Base-by-base conservation (phyloP, 805 yeast species). In the Starmerella sp. region DNA sequence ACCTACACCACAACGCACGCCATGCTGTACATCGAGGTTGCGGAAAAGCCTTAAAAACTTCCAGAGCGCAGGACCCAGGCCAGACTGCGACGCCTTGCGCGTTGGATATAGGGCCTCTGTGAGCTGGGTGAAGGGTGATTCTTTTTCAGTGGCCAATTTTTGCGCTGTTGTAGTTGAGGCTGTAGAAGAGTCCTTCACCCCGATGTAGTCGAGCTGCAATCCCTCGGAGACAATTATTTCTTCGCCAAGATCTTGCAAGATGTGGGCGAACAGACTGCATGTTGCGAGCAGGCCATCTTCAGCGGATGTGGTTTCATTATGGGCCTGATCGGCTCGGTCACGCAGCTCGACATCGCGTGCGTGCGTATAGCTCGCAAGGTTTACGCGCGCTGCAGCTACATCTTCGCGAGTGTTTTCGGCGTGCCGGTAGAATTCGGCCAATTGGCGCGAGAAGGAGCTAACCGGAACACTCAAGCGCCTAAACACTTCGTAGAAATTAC, bases 251-350 rank as follows among this genome's bases (percentile, higher is more conserved):
- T 83, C 79, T 3, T 79, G 77, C 39, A 87, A 65, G 29, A 84
- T 73, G 37, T 81, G 77, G 1, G 90, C 75, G 64, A 86, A 86
- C 65, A 86, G 84, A 1, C 90, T 91, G 70, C 93, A 85, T 47
- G 86, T 78, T 0, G 95, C 95, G 1, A 90, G 85, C 4, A 86
- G 84, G 60, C 84, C 89, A 68, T 86, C 95, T 61, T 83, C 84
- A 57, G 81, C 83, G 0, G 83, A 74, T 2, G 32, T 57, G 74
- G 77, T 42, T 74, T 8, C 51, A 5, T 13, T 46, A 3, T 32
- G 30, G 6, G 30, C 31, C 6, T 17, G 38, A 5, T 52, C 50
- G 43, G 30, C 17, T 30, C 14, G 17, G 14, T 46, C 35, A 2
- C 44, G 44, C 45, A 54, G 49, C 29, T 46, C 51, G 1, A 22